A percentile compares a stretch with the other conserved stretches of the same genome.
Conservation (phyloP, 108 stramenopile species). For the Cyclotella kingstonii region DNA sequence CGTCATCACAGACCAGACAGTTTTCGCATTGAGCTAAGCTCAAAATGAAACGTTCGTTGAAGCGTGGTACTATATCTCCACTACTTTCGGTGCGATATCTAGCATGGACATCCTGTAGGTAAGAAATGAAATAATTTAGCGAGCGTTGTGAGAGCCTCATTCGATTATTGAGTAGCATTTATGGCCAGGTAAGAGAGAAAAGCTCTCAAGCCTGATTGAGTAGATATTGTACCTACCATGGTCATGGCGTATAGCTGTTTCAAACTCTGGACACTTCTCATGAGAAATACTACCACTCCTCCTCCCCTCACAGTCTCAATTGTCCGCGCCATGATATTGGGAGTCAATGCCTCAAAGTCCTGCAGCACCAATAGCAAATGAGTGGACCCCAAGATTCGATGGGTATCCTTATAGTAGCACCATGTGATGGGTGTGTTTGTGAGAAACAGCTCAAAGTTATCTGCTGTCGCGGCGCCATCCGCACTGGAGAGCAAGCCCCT, state of each 20-base stretch:
- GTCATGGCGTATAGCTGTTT: conserved; percentile 96
- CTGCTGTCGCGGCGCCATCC: conserved; percentile 31
- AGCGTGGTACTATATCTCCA: conserved; percentile 89
- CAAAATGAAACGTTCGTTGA: conserved; percentile 99
- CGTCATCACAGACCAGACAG: conserved; percentile 97
- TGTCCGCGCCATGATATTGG: conserved; percentile 97
- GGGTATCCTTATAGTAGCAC: conserved; percentile 99
- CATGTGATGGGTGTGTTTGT: conserved; percentile 92
- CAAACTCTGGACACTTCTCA: conserved; percentile 92
- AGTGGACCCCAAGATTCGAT: conserved; percentile 94
- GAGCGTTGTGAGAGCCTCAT: not conserved
- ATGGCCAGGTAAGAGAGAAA: no score
- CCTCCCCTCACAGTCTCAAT: conserved; percentile 98
- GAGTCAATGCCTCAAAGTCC: conserved; percentile 98
- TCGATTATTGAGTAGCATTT: no score
- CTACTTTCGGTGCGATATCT: conserved; percentile 92
- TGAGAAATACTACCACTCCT: conserved; percentile 93
- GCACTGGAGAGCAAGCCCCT: conserved; percentile 59
- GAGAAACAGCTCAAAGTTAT: conserved; percentile 98
- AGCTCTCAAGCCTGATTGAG: no score
- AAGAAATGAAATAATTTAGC: not conserved
- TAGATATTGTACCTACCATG: no score
- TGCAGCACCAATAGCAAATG: conserved; percentile 96
- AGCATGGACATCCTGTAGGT: conserved; percentile 85
- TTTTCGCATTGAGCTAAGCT: conserved; percentile 84